Evolutionary conservation across 2,329 filamentous ascomycete genomes (phyloP).

Genomic region (Colletotrichum liriopes): DNA sequence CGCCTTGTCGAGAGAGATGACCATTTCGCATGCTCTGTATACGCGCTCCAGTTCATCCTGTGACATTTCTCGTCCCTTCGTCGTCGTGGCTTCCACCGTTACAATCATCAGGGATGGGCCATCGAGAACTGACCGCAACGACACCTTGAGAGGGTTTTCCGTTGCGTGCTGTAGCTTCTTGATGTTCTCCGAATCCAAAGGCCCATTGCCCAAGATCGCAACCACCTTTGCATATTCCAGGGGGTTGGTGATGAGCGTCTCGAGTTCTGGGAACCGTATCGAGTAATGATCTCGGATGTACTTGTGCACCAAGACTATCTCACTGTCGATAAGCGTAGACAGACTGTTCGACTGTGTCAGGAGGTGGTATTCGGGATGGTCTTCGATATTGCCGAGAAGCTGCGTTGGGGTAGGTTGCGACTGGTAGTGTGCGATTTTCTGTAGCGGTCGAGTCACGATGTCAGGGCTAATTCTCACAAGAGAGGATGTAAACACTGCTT

Average conservation of each 20-base stretch:
- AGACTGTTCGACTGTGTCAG: slow-evolving; percentile 90
- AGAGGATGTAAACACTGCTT: slow-evolving; percentile 75
- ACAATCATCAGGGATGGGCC: slow-evolving; percentile 96
- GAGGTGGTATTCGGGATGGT: slow-evolving; percentile 92
- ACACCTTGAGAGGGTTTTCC: slow-evolving; percentile 82
- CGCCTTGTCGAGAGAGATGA: slow-evolving; percentile 87
- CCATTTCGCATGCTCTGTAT: slow-evolving; percentile 86
- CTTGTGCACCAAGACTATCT: slow-evolving; percentile 95
- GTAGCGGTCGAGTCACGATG: slow-evolving; percentile 65
- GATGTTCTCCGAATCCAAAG: slow-evolving; percentile 86
- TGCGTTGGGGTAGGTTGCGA: slow-evolving; percentile 76
- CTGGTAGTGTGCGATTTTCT: slow-evolving; percentile 88
- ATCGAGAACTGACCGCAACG: slow-evolving; percentile 86
- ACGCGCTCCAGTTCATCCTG: slow-evolving; percentile 83
- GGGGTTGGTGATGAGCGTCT: slow-evolving; percentile 90
- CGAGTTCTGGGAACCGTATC: slow-evolving; percentile 91
- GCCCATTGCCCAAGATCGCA: slow-evolving; percentile 91
- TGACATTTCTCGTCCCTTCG: slow-evolving; percentile 83
- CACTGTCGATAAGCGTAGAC: slow-evolving; percentile 93
- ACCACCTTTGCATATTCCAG: slow-evolving; percentile 97
- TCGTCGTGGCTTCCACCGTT: slow-evolving; percentile 93
- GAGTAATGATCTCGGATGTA: slow-evolving; percentile 98
- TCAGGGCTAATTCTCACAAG: slow-evolving; percentile 77
- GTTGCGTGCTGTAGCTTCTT: slow-evolving; percentile 82
- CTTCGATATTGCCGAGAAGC: slow-evolving; percentile 87